These are phyloP conservation scores for Pseudocercospora fuligena DNA, from an alignment of 2,329 filamentous ascomycete species.

Conservation along the genomic window DNA sequence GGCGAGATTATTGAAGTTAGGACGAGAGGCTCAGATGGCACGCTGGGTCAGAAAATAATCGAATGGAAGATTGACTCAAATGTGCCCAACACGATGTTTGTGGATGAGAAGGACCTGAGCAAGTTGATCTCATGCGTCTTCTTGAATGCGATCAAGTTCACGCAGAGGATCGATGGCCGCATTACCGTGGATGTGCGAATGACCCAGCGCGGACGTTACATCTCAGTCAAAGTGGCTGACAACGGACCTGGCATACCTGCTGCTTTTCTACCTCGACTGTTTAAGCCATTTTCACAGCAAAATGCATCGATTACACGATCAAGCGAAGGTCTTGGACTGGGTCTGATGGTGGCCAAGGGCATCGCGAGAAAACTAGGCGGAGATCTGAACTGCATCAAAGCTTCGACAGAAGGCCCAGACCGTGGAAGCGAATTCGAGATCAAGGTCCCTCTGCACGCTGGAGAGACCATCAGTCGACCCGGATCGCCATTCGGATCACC, in stretches of 20 bases:
- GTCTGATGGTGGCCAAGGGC: slow-evolving; percentile 73
- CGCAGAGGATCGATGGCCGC: slow-evolving; percentile 59
- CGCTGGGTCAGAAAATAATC: slow-evolving; percentile 52
- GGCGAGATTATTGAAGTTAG: slow-evolving; percentile 57
- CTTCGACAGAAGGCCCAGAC: slow-evolving; percentile 63
- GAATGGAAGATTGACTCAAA: slow-evolving; percentile 56
- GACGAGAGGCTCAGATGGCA: slow-evolving; percentile 50
- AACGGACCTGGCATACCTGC: slow-evolving; percentile 71
- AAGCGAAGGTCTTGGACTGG: slow-evolving; percentile 71
- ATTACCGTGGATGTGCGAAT: slow-evolving; percentile 63
- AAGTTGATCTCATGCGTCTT: slow-evolving; percentile 69
- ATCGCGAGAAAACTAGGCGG: slow-evolving; percentile 71
- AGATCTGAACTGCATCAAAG: slow-evolving; percentile 67
- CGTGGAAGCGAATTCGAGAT: slow-evolving; percentile 73
- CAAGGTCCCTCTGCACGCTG: slow-evolving; percentile 63
- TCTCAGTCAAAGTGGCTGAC: slow-evolving; percentile 67
- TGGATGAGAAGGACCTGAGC: slow-evolving; percentile 67
- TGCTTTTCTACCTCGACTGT: slow-evolving; percentile 68
- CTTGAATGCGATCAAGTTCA: slow-evolving; percentile 73
- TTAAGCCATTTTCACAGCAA: slow-evolving; percentile 72
- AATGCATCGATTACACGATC: slow-evolving; percentile 70
- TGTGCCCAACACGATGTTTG: slow-evolving; percentile 60
- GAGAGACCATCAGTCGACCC: slow-evolving; percentile 56
- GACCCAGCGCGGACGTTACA: slow-evolving; percentile 53
- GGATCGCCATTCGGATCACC: slow-evolving; percentile 56